phyloP scores from a whole-genome alignment of 139 green algal genomes.

The Chlorella sp. region DNA sequence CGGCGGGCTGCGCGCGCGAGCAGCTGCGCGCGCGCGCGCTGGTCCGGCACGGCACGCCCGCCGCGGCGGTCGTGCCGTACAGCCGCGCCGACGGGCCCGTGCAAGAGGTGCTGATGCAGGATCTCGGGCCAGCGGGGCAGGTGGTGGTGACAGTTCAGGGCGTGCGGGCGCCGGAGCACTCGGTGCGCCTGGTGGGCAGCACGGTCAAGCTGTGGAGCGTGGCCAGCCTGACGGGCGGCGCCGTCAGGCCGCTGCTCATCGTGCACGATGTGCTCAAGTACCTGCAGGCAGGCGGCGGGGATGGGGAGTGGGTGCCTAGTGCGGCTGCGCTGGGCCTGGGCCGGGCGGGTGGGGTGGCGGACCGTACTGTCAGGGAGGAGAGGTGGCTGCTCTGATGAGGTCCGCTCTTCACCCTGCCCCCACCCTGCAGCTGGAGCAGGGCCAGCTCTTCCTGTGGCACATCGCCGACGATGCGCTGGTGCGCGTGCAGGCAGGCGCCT shows the following conservation, averaged over 20 bases:
- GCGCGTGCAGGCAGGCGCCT: background rate
- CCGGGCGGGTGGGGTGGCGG: too few relatives aligned
- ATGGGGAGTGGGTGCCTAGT: background rate
- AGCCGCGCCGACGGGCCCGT: conserved; percentile 17
- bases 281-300: conserved; percentile 3
- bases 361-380: too few relatives aligned
- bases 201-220: conserved; percentile 32
- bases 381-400: background rate
- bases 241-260: conserved; percentile 10
- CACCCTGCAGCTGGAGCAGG: conserved; percentile 36
- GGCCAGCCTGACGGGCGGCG: conserved; percentile 6
- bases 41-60: conserved; percentile 23
- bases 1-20: conserved; percentile 39
- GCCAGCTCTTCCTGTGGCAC: conserved; percentile 32
- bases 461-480: conserved; percentile 34
- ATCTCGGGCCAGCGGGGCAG: conserved; percentile 27
- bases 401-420: background rate
- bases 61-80: conserved; percentile 15
- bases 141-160: too few relatives aligned
- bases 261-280: conserved; percentile 40
- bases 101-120: conserved; percentile 35
- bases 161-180: conserved; percentile 2
- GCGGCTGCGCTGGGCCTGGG: too few relatives aligned
- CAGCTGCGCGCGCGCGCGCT: conserved; percentile 29
- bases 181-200: conserved; percentile 13